phyloP scores from a whole-genome alignment of 768 basidiomycete genomes.

The Tephrocybe sp. region DNA sequence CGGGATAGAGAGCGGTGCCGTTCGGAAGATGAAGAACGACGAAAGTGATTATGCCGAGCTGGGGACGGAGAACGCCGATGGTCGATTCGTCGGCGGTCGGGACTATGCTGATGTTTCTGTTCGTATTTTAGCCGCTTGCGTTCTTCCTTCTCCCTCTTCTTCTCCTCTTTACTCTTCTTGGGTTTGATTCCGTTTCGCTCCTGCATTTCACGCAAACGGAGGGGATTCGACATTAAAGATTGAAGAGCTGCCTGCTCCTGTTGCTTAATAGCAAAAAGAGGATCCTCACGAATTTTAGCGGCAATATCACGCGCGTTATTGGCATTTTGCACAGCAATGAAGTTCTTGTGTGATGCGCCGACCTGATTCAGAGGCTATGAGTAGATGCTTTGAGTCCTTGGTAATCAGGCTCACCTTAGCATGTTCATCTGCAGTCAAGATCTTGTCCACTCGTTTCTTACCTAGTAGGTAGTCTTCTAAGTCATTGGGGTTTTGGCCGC shows the following conservation, averaged over 20 bases:
- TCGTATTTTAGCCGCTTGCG: conserved; percentile 39
- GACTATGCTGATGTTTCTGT: conserved; percentile 27
- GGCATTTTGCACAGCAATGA: conserved; percentile 94
- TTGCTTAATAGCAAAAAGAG: conserved; percentile 94
- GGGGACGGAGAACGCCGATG: conserved; percentile 24
- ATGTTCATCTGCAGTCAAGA: conserved; percentile 88
- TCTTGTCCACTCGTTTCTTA: conserved; percentile 97
- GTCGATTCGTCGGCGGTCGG: conserved; percentile 13
- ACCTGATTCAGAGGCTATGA: conserved; percentile 40
- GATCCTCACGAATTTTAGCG: conserved; percentile 95
- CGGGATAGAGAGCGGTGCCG: conserved; percentile 26
- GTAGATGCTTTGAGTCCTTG: conserved; percentile 9
- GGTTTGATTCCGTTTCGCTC: conserved; percentile 78
- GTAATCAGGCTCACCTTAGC: conserved; percentile 57
- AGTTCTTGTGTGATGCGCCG: conserved; percentile 86
- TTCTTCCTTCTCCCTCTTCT: conserved; percentile 46
- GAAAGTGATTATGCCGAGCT: conserved; percentile 34
- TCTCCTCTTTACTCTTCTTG: conserved; percentile 74
- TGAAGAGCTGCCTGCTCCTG: conserved; percentile 95
- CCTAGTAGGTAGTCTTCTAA: conserved; percentile 96
- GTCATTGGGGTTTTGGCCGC: conserved; percentile 81
- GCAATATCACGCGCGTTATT: conserved; percentile 86
- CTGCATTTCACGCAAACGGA: conserved; percentile 79
- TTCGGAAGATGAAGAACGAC: conserved; percentile 44
- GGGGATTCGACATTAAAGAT: conserved; percentile 80